Evolutionary conservation across 805 yeast species (phyloP), one percentile per base, ranked within the genome.

Genomic region (Alloascoidea hylecoeti): DNA sequence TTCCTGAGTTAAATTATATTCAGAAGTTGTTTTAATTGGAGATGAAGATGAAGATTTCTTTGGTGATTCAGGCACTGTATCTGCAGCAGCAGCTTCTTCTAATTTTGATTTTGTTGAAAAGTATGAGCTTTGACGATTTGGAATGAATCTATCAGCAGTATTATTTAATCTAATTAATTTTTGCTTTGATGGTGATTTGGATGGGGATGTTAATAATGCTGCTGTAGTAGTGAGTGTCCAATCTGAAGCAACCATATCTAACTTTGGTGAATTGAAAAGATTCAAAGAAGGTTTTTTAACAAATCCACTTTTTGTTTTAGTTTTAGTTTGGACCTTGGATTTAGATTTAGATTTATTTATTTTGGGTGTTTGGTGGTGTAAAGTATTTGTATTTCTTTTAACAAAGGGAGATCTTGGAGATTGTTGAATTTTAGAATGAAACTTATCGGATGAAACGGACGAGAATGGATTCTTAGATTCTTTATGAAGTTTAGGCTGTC

Each of bases 101-200:
- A 55, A 42, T 37, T 63, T 52, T 35, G 70, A 53, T 23, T 23
- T 23, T 42, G 63, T 60, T 28, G 75, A 63, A 40, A 70, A 48
- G 30, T 73, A 64, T 1, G 68, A 61, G 14, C 67, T 57, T 46
- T 66, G 70, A 36, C 78, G 52, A 19, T 72, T 58, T 2, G 84
- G 84, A 36, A 77, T 75, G 48, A 73, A 77, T 41, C 84, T 56
- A 47, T 77, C 83, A 5, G 70, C 54, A 32, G 48, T 47, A 2
- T 42, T 43, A 17, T 42, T 39, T 18, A 47, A 41, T 37, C 50
- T 38, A 40, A 46, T 39, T 15, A 51, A 37, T 34, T 42, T 49
- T 35, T 50, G 49, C 35, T 41, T 45, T 18, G 44, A 47, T 23
- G 39, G 41, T 34, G 15, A 27, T 17, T 52, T 56, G 2, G 49